Percentiles rank a stretch among this genome's conserved stretches.
Evolutionary conservation across 305 asterid genomes (phyloP).

Genomic region (Nicotiana rustica): DNA sequence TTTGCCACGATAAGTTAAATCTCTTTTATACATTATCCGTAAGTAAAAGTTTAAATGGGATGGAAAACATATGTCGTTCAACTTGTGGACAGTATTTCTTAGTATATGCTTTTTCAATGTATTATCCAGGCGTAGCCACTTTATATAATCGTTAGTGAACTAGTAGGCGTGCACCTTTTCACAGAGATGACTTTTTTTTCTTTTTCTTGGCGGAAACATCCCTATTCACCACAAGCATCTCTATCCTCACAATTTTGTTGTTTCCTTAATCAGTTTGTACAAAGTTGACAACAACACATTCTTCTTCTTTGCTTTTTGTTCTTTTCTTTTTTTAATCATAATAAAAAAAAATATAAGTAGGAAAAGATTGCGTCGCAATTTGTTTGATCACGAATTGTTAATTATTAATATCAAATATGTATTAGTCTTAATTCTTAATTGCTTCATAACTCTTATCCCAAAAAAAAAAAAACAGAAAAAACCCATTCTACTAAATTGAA

Average conservation of each 20-base stretch:
- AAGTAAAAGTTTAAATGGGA: not conserved
- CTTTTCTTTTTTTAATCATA: not conserved
- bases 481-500: not conserved
- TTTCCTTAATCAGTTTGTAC: not conserved
- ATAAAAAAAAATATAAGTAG: not conserved
- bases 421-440: too few relatives aligned
- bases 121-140: too few relatives aligned
- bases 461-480: not conserved
- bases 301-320: not conserved
- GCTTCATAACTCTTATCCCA: too few relatives aligned
- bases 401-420: not conserved
- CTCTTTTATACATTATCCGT: too few relatives aligned
- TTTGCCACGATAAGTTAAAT: not conserved
- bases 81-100: not conserved
- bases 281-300: not conserved
- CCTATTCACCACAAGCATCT: not conserved
- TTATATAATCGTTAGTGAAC: not conserved
- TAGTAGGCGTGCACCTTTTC: not conserved
- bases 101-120: too few relatives aligned
- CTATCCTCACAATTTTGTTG: not conserved
- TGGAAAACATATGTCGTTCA: not conserved
- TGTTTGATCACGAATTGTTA: not conserved
- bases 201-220: not conserved
- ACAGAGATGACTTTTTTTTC: not conserved
- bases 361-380: not conserved